Evolutionary conservation across 805 yeast genomes (phyloP), one percentile per base, ranked within the genome.

Genomic region (Cyberlindnera xishuangbannaensis): DNA sequence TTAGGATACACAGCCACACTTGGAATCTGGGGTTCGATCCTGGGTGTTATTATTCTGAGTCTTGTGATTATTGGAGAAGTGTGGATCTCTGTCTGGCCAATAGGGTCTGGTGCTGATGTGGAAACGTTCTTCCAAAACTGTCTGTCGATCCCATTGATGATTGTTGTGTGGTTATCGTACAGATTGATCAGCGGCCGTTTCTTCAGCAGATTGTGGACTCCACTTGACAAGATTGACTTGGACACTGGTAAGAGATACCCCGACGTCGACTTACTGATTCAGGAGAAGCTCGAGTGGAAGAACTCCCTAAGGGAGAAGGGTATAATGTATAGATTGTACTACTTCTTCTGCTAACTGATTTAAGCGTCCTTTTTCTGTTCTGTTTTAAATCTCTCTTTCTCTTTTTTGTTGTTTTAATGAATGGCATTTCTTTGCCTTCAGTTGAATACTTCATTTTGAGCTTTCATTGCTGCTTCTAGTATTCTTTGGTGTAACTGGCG

Each of bases 61-160:
- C 54, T 80, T 34, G 76, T 84, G 41, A 65, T 86, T 39, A 63
- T 74, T 39, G 84, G 87, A 20, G 88, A 83, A 59, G 79, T 85
- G 63, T 85, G 88, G 85, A 67, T 79, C 41, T 87, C 92, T 4
- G 61, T 83, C 30, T 83, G 67, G 68, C 95, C 95, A 38, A 51
- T 76, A 28, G 69, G 47, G 1, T 41, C 41, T 12, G 25, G 38
- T 8, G 53, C 64, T 12, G 45, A 50, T 23, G 62, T 58, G 11
- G 38, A 34, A 15, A 43, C 41, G 12, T 67, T 68, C 51, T 64
- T 69, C 53, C 57, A 57, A 43, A 53, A 60, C 27, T 65, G 62
- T 45, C 50, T 69, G 34, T 66, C 69, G 22, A 62, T 64, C 15
- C 54, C 54, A 25, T 28, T 50, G 18, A 41, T 46, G 46, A 58